Evolutionary conservation across 1,284 basidiomycete species (phyloP), one percentile per base, ranked within the genome.

Genomic region (Hymenochaete sp.): DNA sequence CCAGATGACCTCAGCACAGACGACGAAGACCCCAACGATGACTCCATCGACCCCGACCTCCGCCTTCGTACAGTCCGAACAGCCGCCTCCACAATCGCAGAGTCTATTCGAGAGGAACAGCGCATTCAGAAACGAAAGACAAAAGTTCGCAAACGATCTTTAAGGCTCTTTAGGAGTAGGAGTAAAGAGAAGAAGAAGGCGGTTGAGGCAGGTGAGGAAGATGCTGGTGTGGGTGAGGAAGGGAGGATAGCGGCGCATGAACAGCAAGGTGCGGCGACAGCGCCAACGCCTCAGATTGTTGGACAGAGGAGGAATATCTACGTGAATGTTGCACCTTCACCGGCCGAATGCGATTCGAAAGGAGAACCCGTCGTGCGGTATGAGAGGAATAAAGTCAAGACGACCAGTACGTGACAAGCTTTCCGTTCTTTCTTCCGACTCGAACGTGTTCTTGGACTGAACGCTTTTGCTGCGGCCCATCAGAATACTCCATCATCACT

Each of bases 321-420:
- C 62, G 77, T 95, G 52, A 93, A 95, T 59, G 60, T 68, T 33
- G 73, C 79, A 2, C 65, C 85, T 16, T 70, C 80, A 4, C 68
- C 74, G 14, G 67, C 70, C 48, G 83, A 93, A 62, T 59, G 82
- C 22, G 79, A 83, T 58, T 63, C 69, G 16, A 62, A 79, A 44
- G 88, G 91, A 25, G 88, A 97, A 52, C 92, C 92, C 0, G 63
- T 75, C 38, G 76, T 68, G 28, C 73, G 75, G 22, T 98, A 93
- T 65, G 77, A 79, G 26, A 72, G 93, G 55, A 98, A 98, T 65
- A 98, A 97, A 75, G 92, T 98, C 49, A 75, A 88, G 57, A 97
- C 93, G 36, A 87, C 84, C 55, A 95, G 86, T 89, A 62, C 65
- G 85, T 81, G 19, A 16, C 13, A 35, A 16, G 21, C 32, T 35